A percentile compares a stretch with the other conserved stretches of the same genome.
These are phyloP conservation scores for Lecanicillium sp. DNA, from an alignment of 2,329 filamentous ascomycete genomes.

Conservation along the genomic window DNA sequence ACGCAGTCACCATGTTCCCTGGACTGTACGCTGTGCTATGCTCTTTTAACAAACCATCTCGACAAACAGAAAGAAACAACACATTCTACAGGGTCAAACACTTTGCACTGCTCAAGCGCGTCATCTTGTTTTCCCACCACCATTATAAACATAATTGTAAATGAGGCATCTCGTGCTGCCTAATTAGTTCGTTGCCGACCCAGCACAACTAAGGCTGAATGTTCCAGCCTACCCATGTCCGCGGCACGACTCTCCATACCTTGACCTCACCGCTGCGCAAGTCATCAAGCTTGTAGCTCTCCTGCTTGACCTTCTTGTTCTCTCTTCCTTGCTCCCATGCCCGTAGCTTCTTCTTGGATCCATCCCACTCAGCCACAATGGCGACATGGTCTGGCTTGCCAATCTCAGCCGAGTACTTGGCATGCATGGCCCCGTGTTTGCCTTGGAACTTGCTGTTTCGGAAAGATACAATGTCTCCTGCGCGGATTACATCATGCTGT, in stretches of 20 bases:
- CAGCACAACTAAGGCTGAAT: slow-evolving; percentile 42
- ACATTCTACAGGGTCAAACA: not conserved
- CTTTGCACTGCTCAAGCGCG: too few species aligned
- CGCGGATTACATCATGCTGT: slow-evolving; percentile 85
- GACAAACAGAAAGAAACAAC: not conserved
- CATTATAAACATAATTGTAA: slow-evolving; percentile 9
- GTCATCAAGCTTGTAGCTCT: slow-evolving; percentile 92
- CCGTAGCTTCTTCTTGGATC: slow-evolving; percentile 93
- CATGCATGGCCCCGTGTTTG: slow-evolving; percentile 90
- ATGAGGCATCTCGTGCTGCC: slow-evolving; percentile 2
- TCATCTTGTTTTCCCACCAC: not conserved
- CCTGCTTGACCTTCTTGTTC: slow-evolving; percentile 84
- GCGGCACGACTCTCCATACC: slow-evolving; percentile 92
- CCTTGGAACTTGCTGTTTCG: slow-evolving; percentile 93
- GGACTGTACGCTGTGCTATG: too few species aligned
- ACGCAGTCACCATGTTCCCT: too few species aligned
- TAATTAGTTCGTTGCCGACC: slow-evolving; percentile 11
- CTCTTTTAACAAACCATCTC: slow-evolving; percentile 1
- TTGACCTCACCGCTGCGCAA: slow-evolving; percentile 89
- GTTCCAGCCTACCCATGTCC: slow-evolving; percentile 88
- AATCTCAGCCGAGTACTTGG: slow-evolving; percentile 83
- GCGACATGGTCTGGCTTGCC: slow-evolving; percentile 85
- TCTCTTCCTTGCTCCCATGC: slow-evolving; percentile 94
- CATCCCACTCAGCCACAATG: slow-evolving; percentile 93
- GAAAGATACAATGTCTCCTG: slow-evolving; percentile 87